Percentiles rank a stretch among this genome's conserved stretches.
Conservation (phyloP, 768 basidiomycete genomes). For the Amanita pseudoporphyria region DNA sequence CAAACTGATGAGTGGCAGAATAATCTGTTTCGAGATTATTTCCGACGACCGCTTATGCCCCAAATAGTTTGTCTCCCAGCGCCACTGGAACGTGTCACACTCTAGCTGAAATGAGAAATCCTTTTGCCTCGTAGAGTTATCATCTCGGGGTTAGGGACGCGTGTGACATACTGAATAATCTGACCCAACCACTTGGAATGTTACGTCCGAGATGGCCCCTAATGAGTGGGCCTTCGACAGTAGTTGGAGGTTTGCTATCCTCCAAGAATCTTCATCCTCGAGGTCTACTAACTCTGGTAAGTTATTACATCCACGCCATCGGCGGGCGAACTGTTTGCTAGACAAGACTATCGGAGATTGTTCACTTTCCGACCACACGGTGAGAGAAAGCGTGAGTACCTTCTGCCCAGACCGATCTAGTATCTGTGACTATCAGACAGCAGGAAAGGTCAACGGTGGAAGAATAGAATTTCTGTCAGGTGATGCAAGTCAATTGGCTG, state of each 20-base stretch:
- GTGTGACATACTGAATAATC: conserved; percentile 43
- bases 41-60: conserved; percentile 61
- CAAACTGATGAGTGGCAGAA: conserved; percentile 65
- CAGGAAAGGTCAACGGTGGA: conserved; percentile 49
- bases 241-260: conserved; percentile 40
- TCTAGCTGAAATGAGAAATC: conserved; percentile 58
- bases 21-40: conserved; percentile 68
- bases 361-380: not conserved
- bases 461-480: conserved; percentile 51
- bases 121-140: conserved; percentile 23
- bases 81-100: conserved; percentile 59
- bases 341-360: conserved; percentile 32
- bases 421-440: conserved; percentile 61
- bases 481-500: not conserved
- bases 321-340: conserved; percentile 49
- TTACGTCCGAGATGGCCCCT: conserved; percentile 44
- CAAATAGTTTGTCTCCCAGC: conserved; percentile 65
- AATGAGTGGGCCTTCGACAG: conserved; percentile 53
- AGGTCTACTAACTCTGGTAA: conserved; percentile 16
- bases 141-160: not conserved
- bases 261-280: conserved; percentile 55
- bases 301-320: conserved; percentile 59
- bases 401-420: conserved; percentile 67
- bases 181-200: conserved; percentile 52
- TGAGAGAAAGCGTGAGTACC: conserved; percentile 26